Conservation (phyloP, 208 protist species). For the Acanthamoeba castellanii region DNA sequence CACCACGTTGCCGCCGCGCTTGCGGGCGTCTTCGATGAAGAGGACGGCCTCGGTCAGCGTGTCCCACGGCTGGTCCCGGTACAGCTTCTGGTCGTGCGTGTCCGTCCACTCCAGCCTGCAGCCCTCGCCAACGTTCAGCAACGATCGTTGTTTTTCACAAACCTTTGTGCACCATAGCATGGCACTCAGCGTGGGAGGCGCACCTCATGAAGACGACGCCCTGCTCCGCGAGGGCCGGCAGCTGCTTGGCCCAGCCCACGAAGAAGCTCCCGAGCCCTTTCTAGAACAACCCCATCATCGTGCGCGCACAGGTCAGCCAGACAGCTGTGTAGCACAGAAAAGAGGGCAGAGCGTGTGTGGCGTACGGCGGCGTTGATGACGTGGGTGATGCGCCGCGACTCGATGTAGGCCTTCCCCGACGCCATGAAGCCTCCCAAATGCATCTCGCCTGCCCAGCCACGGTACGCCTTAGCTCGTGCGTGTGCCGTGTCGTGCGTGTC, state of each 20-base stretch:
- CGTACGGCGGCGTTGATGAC: slow-evolving; percentile 29
- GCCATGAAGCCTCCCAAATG: slow-evolving; percentile 25
- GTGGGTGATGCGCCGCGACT: slow-evolving; percentile 32
- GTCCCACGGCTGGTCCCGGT: slow-evolving; percentile 19
- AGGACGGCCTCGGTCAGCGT: neutral
- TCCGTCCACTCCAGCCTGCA: slow-evolving; percentile 44
- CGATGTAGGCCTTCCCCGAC: neutral
- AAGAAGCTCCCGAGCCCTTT: slow-evolving; percentile 50
- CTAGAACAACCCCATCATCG: neutral
- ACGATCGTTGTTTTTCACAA: too few relatives aligned
- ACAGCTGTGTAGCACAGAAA: neutral
- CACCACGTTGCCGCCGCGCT: neutral
- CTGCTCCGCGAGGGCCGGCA: neutral
- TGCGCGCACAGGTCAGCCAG: too few relatives aligned
- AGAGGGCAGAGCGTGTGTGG: neutral
- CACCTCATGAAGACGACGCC: slow-evolving; percentile 23
- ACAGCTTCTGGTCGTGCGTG: neutral
- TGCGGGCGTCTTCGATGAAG: slow-evolving; percentile 62
- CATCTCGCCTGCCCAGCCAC: neutral
- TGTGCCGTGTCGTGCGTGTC: neutral
- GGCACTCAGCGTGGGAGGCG: too few relatives aligned
- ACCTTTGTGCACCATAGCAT: too few relatives aligned
- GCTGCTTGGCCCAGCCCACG: slow-evolving; percentile 53
- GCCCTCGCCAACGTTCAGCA: neutral
- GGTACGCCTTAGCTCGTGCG: too few relatives aligned